Base-by-base conservation (phyloP, 768 basidiomycete genomes). In the Auricularia sp. region DNA sequence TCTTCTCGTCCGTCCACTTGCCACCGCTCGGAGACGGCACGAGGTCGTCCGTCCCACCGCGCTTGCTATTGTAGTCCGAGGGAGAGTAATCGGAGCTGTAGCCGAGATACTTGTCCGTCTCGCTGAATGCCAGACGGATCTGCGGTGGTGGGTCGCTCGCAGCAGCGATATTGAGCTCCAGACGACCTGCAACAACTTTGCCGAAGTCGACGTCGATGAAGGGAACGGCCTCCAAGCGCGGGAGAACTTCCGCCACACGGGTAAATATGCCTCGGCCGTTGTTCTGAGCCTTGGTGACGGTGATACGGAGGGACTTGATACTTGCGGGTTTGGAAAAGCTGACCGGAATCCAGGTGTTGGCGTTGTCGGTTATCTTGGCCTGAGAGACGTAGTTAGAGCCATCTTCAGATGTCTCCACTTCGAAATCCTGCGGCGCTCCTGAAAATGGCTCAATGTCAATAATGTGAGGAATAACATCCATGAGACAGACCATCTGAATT, bases 131-230 rank as follows among this genome's bases (percentile, higher is more conserved):
- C 11, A 59, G 56, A 7, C 56, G 56, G 56, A 59, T 14, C 24
- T 59, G 56, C 29, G 56, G 56, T 18, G 56, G 16, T 7, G 56
- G 56, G 56, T 59, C 24, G 56, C 56, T 59, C 7, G 56, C 56
- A 7, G 56, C 56, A 18, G 56, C 56, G 24, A 59, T 33, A 10
- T 24, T 59, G 34, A 59, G 56, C 29, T 33, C 24, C 11, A 59
- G 11, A 14, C 34, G 56, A 33, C 56, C 56, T 8, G 34, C 56
- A 33, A 59, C 56, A 18, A 59, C 56, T 10, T 35, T 29, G 34
- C 56, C 56, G 34, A 59, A 59, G 29, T 59, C 56, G 24, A 59
- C 29, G 56, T 59, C 56, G 10, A 59, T 18, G 56, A n/a, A 59
- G 24, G 56, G 56, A 6, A 24, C 56, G 29, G 56, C 24, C 24